Conservation (phyloP, 1,284 basidiomycete species). For the Lentinula novae-zelandiae region DNA sequence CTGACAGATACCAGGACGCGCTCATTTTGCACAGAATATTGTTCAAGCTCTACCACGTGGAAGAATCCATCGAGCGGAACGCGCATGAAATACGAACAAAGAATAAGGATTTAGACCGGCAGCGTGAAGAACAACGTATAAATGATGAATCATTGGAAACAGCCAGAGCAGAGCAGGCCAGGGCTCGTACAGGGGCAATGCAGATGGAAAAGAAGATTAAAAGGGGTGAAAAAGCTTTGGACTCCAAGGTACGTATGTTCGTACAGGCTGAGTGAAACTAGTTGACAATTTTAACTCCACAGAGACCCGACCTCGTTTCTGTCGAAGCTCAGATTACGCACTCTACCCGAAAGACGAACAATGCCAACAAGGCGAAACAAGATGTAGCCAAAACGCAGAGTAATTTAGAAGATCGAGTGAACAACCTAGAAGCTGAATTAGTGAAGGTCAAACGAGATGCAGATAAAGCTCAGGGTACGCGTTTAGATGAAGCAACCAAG, state of each 20-base stretch:
- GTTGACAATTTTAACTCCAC: neutral
- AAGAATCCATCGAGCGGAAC: conserved; percentile 74
- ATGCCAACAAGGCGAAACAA: conserved; percentile 61
- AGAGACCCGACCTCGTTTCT: conserved; percentile 81
- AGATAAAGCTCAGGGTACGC: conserved; percentile 70
- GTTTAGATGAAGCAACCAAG: neutral
- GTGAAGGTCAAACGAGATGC: conserved; percentile 67
- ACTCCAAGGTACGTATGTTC: conserved; percentile 64
- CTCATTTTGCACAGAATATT: conserved; percentile 80
- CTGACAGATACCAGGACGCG: conserved; percentile 54
- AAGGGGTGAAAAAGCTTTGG: conserved; percentile 79
- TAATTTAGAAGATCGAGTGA: conserved; percentile 61
- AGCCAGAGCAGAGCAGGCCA: conserved; percentile 78
- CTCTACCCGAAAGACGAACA: conserved; percentile 72
- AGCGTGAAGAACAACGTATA: conserved; percentile 65
- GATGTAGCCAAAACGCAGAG: conserved; percentile 69
- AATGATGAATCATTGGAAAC: conserved; percentile 74
- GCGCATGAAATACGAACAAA: conserved; percentile 67
- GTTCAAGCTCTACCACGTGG: conserved; percentile 90
- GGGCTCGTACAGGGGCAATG: conserved; percentile 67
- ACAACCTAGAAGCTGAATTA: conserved; percentile 61
- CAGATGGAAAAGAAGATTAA: conserved; percentile 78
- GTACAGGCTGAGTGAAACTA: neutral
- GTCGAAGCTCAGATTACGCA: conserved; percentile 88
- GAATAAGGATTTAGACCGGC: conserved; percentile 63